Evolutionary conservation across 768 basidiomycete genomes (phyloP), one percentile per base, ranked within the genome.

Genomic region (Podaxis mareebaensis): DNA sequence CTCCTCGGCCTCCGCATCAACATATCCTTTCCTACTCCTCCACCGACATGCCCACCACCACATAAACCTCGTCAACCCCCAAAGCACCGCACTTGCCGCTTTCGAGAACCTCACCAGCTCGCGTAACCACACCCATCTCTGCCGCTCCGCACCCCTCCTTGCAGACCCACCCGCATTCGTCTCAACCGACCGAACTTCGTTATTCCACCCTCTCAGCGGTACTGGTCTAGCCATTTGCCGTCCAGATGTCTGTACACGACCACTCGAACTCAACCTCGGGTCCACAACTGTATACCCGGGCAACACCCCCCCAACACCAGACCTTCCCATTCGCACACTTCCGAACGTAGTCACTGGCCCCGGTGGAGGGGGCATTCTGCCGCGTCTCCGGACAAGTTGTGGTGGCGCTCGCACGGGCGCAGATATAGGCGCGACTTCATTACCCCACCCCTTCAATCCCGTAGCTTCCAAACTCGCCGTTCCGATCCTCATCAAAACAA

Each of bases 391-490:
- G 28, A 40, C 42, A 26, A 53, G 11, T 53, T 53, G 53, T n/a
- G 57, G 51, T 36, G 40, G 53, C 15, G 54, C 28, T 42, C 61
- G 62, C 11, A 67, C 44, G 7, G 69, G 71, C 1, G 68, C 60
- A 61, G 73, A 53, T 26, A 92, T 78, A 4, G 81, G 76, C 6
- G 85, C 85, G 12, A 92, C 86, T 72, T 93, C 90, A 67, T 92
- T 91, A 1, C 87, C 86, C 70, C 90, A 81, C 2, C 91, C 91
- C 24, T 85, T 80, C 10, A 89, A 78, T 52, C 85, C 86, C 0
- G 90, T 91, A 0, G 89, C 87, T 70, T 93, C 91, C 54, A 93
- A 77, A 65, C 88, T 89, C 3, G 89, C 90, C 0, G 88, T 88
- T 20, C 90, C 90, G 20, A 91, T 77, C 22, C 91, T 84, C 48